Conservation (phyloP, 768 basidiomycete genomes). For the Collybiopsis confluens region DNA sequence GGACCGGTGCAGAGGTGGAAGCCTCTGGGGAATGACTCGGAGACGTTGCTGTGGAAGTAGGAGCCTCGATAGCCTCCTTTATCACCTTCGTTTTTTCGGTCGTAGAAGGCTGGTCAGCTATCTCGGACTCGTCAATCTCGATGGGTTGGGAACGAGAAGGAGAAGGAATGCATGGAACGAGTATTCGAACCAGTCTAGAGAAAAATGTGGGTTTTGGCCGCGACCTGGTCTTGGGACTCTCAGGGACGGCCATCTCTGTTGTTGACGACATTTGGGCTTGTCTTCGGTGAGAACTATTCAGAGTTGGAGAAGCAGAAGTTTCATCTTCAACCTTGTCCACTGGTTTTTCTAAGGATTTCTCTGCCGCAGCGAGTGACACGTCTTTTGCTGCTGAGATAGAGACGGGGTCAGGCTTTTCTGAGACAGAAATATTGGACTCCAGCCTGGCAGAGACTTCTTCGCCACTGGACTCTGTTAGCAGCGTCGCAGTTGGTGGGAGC, state of each 20-base stretch:
- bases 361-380: background rate
- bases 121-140: constrained; percentile 31
- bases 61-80: background rate
- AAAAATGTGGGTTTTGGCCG: constrained; percentile 49
- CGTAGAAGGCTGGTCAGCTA: constrained; percentile 18
- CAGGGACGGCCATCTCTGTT: constrained; percentile 4
- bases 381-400: background rate
- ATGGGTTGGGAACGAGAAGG: constrained; percentile 40
- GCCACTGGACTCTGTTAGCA: background rate
- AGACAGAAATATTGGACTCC: background rate
- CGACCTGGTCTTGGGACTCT: constrained; percentile 11
- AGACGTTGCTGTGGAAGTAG: constrained; percentile 4
- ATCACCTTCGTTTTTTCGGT: constrained; percentile 24
- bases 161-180: constrained; percentile 65
- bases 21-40: constrained; percentile 15
- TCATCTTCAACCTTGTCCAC: constrained; percentile 4
- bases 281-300: constrained; percentile 7
- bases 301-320: constrained; percentile 10
- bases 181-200: constrained; percentile 52
- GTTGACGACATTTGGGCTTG: constrained; percentile 10
- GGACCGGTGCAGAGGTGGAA: constrained; percentile 35
- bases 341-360: constrained; percentile 6
- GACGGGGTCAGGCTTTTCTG: background rate
- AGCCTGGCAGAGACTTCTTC: background rate
- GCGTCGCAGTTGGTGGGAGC: background rate